A percentile compares a stretch with the other conserved stretches of the same genome.
These are phyloP conservation scores for Cladosporium sp. DNA, from an alignment of 2,329 filamentous ascomycete genomes.

Conservation along the genomic window DNA sequence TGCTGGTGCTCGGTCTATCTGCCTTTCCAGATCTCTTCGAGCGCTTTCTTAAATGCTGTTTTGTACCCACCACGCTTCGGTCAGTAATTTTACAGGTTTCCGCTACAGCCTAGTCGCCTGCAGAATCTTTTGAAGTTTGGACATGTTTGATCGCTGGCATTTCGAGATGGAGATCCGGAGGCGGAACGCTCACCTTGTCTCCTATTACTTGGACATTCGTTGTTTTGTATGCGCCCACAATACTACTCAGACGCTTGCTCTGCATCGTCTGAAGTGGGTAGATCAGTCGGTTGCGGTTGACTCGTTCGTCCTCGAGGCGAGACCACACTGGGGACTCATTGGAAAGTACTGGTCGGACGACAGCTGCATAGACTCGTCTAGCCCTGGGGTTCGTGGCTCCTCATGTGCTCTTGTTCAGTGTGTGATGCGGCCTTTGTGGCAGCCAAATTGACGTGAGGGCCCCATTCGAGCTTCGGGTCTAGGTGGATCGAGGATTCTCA, in stretches of 20 bases:
- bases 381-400: neutral
- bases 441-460: constrained; percentile 1
- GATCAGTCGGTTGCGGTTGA: constrained; percentile 6
- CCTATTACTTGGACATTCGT: constrained; percentile 8
- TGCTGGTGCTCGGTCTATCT: neutral
- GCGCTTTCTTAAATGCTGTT: neutral
- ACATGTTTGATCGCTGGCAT: neutral
- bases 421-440: constrained; percentile 3
- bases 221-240: constrained; percentile 14
- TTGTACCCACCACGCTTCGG: neutral
- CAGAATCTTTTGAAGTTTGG: neutral
- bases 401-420: neutral
- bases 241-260: constrained; percentile 11
- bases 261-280: constrained; percentile 10
- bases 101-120: neutral
- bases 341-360: neutral
- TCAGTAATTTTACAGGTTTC: constrained; percentile 1
- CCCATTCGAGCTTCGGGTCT: constrained; percentile 1
- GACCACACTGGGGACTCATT: neutral
- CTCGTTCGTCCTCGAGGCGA: neutral
- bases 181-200: constrained; percentile 4
- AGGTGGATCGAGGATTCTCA: constrained; percentile 4
- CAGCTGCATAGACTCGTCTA: neutral
- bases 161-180: constrained; percentile 8
- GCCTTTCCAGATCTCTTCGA: neutral